Evolutionary conservation across 805 yeast species (phyloP), one percentile per base, ranked within the genome.

Genomic region (Kodamaea nitidulidarum): DNA sequence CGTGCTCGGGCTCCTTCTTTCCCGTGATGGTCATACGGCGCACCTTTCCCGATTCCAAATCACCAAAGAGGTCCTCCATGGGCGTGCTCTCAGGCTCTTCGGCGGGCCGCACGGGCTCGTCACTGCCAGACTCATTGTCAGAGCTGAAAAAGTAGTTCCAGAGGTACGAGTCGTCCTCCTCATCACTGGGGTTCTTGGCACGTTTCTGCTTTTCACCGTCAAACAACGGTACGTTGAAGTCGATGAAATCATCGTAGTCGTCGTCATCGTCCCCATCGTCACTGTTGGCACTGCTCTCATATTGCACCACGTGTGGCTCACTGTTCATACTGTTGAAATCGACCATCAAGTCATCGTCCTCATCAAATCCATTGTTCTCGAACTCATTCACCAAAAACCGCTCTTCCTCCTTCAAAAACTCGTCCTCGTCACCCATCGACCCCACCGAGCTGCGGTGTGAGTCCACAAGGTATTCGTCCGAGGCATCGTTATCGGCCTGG

Each of bases 81-180:
- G 46, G 43, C 21, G 49, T 28, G 25, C 45, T 45, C 32, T 49
- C 54, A 16, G 51, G 52, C 28, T 55, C 58, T 20, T 55, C 56
- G 24, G 44, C 44, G 10, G 39, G 47, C 9, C 33, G 26, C 22
- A 18, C 35, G 10, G 27, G 47, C 12, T 48, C 53, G 6, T 51
- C 58, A 7, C 51, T 56, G n/a, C 52, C 49, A 11, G 62, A 56
- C 15, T 61, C 65, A 29, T 61, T 59, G 43, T 66, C 72, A 2
- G 68, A 59, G 40, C 71, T 65, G 51, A 85, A 81, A 48, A 84
- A 81, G 58, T 84, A 84, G 54, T 81, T 81, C 81, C 88, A 78
- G 29, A 85, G 63, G 51, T 83, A 80, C 3, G 84, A 71, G 52
- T 84, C 90, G 54, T 81, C 88, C 18, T 76, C 81, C 29, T 75